Evolutionary conservation across 1,284 basidiomycete genomes (phyloP).

Genomic region (Inonotus obliquus): DNA sequence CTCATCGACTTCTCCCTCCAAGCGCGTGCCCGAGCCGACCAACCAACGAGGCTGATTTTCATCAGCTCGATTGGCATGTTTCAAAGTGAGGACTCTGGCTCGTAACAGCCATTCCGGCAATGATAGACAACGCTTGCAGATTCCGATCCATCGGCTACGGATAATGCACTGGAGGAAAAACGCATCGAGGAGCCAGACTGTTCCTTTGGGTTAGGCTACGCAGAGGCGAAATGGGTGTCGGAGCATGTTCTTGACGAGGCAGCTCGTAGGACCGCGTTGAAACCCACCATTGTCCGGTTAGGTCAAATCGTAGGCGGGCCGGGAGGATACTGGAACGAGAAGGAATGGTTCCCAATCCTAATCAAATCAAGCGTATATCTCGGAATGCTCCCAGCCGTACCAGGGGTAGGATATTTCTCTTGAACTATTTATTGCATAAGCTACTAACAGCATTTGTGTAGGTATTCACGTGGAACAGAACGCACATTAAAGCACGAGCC

Average conservation of each 20-base stretch:
- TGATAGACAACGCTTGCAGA: not conserved
- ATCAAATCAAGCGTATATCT: constrained; percentile 15
- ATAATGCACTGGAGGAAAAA: not conserved
- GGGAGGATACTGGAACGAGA: constrained; percentile 8
- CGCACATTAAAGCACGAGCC: constrained; percentile 20
- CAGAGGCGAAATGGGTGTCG: constrained; percentile 59
- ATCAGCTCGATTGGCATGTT: constrained; percentile 20
- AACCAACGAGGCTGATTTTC: constrained; percentile 20
- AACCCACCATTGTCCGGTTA: constrained; percentile 14
- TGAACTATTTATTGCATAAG: not conserved
- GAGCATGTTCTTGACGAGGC: constrained; percentile 21
- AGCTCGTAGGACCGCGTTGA: constrained; percentile 22
- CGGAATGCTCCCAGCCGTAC: constrained; percentile 8
- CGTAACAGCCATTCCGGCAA: not conserved
- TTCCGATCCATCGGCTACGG: not conserved
- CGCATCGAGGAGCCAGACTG: not conserved
- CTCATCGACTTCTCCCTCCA: constrained; percentile 26
- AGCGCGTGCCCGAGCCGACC: constrained; percentile 19
- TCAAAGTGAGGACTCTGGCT: not conserved
- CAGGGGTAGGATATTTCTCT: constrained; percentile 24
- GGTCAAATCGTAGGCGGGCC: constrained; percentile 13
- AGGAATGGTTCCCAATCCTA: constrained; percentile 20
- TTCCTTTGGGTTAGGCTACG: constrained; percentile 38
- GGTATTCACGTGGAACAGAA: constrained; percentile 1
- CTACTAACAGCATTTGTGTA: not conserved